Base-by-base conservation (phyloP, 2,329 filamentous ascomycete genomes). In the Venturia aucupariae region DNA sequence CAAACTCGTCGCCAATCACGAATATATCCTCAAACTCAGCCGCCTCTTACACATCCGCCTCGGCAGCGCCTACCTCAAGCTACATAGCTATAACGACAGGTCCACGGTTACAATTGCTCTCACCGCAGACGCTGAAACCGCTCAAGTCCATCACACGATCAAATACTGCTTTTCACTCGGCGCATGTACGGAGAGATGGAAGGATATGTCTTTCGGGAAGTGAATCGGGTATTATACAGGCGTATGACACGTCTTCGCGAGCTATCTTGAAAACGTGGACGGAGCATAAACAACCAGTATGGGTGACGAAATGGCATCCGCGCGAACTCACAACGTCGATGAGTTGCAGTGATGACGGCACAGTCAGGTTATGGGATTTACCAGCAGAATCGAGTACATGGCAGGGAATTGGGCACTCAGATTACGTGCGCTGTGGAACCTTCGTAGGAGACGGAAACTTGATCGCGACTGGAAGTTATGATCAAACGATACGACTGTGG, bases 251-350 rank as follows among this genome's bases (percentile, higher is more conserved):
- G 62, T 87, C 83, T 73, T 93, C 92, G 65, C 84, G 94, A 68
- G 92, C 92, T 3, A 96, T 99, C 69, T 79, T 99, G 70, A 93
- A 94, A 80, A 97, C 93, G 62, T 99, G 94, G 93, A 86, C 88
- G 68, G 86, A 92, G 70, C 93, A 97, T 79, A 92, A 92, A 78
- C 92, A 96, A 81, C 90, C 94, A 17, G 90, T 96, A 30, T 97
- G 93, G 88, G 86, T 88, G 30, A 93, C 92, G 57, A 88, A 88
- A 75, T 99, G 95, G 83, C 93, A 90, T n/a, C 91, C 92, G 1
- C 84, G 83, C n/a, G 88, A 94, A 67, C 82, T 92, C 68, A 99
- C 94, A 0, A 86, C 86, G 3, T 79, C 97, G 66, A 88, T 99
- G 82, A 95, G 89, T 72, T 89, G 90, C 62, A 92, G 90, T 74